Evolutionary conservation across 2,329 filamentous ascomycete genomes (phyloP).

Genomic region (Plenodomus tracheiphilus): DNA sequence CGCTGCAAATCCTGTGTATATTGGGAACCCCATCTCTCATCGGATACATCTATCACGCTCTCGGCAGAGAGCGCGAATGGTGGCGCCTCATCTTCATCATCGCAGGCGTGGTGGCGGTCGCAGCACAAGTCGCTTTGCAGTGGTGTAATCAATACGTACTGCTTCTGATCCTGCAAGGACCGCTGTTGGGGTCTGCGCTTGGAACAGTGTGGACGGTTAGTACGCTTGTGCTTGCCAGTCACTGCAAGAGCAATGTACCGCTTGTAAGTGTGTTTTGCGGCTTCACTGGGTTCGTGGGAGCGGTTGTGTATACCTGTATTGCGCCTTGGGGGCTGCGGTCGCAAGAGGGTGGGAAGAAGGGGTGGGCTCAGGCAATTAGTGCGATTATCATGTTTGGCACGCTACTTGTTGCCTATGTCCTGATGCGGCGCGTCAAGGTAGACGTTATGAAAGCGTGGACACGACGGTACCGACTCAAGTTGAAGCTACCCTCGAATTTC

Average conservation of each 20-base stretch:
- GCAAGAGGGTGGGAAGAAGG: not conserved
- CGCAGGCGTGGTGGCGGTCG: not conserved
- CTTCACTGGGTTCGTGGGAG: conserved; percentile 18
- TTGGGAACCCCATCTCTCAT: conserved; percentile 6
- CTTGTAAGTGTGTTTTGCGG: conserved; percentile 41
- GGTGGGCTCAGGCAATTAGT: not conserved
- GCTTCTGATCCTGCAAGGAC: conserved; percentile 13
- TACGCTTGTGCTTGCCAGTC: conserved; percentile 18
- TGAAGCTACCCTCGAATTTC: not conserved
- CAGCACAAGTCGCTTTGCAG: not conserved
- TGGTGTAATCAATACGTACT: not conserved
- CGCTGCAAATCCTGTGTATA: conserved; percentile 18
- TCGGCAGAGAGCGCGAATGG: conserved; percentile 1
- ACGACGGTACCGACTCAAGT: not conserved
- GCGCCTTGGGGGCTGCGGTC: conserved; percentile 1
- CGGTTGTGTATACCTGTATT: conserved; percentile 13
- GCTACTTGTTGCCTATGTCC: conserved; percentile 4
- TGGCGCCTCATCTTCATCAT: conserved; percentile 3
- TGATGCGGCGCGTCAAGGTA: conserved; percentile 5
- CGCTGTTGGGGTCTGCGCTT: conserved; percentile 14
- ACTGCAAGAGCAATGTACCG: conserved; percentile 29
- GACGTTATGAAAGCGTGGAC: not conserved
- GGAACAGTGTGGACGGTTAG: conserved; percentile 18
- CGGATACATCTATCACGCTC: conserved; percentile 7
- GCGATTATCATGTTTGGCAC: conserved; percentile 8